Percentiles rank a stretch among this genome's conserved stretches.
Evolutionary conservation across 2,329 filamentous ascomycete species (phyloP).

Genomic region (Aurifilum marmelostoma): DNA sequence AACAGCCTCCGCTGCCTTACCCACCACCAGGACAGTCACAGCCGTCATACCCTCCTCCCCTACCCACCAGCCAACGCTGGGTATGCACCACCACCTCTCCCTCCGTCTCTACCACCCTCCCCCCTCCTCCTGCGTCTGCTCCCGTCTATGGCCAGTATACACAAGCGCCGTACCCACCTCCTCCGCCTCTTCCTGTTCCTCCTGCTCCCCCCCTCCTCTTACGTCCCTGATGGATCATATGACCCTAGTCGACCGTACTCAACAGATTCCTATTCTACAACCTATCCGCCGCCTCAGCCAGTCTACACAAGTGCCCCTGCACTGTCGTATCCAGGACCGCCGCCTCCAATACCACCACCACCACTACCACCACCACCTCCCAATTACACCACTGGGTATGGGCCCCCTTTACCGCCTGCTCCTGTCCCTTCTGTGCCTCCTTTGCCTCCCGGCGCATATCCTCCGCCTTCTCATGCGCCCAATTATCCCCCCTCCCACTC

Average conservation of each 20-base stretch:
- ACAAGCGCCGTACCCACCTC: constrained; percentile 21
- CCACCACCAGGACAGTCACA: constrained; percentile 27
- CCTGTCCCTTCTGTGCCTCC: constrained; percentile 20
- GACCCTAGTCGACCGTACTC: constrained; percentile 18
- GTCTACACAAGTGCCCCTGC: constrained; percentile 22
- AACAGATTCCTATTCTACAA: constrained; percentile 20
- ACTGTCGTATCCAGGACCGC: constrained; percentile 17
- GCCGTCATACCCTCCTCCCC: constrained; percentile 30
- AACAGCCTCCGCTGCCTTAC: constrained; percentile 22
- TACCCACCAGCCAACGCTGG: constrained; percentile 22
- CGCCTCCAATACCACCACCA: constrained; percentile 17
- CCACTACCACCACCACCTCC: constrained; percentile 22
- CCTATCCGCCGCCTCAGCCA: constrained; percentile 19
- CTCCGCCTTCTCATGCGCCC: constrained; percentile 17
- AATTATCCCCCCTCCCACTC: constrained; percentile 2
- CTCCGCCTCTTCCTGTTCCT: constrained; percentile 23
- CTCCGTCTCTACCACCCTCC: constrained; percentile 15
- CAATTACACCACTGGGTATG: constrained; percentile 16
- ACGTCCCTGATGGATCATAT: constrained; percentile 21
- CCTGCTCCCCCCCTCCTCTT: constrained; percentile 27
- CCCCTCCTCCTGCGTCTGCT: constrained; percentile 19
- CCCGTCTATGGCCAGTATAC: constrained; percentile 25
- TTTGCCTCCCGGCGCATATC: constrained; percentile 20
- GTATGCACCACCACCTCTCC: constrained; percentile 23
- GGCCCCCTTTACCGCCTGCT: constrained; percentile 1